Conservation (phyloP, 257 asterid species). For the Craterostigma plantagineum region DNA sequence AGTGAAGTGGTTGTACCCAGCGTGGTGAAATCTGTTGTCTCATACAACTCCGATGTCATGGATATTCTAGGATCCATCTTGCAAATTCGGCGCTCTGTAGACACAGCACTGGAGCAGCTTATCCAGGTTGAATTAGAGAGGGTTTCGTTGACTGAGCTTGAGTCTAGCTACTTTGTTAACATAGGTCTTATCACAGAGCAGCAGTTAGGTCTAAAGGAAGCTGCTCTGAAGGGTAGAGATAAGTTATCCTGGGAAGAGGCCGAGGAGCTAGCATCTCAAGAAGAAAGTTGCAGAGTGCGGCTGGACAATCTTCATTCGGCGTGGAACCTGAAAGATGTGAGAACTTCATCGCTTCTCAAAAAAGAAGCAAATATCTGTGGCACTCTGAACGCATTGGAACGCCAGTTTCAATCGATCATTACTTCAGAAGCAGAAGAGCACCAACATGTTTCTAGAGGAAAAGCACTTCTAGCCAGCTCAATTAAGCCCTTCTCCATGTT, state of each 20-base stretch:
- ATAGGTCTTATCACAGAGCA: conserved; percentile 83
- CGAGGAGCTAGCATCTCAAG: conserved; percentile 97
- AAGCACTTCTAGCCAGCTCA: conserved; percentile 40
- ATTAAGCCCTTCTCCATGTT: conserved; percentile 69
- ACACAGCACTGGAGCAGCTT: conserved; percentile 79
- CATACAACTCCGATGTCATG: conserved; percentile 59
- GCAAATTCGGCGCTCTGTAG: conserved; percentile 70
- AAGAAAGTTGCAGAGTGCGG: conserved; percentile 91
- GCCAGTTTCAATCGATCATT: conserved; percentile 43
- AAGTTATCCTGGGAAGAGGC: conserved; percentile 99
- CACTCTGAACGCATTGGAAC: conserved; percentile 41
- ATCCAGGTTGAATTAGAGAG: conserved; percentile 80
- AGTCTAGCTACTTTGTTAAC: conserved; percentile 74
- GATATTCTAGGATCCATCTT: conserved; percentile 80
- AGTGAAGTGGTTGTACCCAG: conserved; percentile 59
- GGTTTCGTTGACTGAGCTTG: conserved; percentile 64
- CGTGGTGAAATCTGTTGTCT: conserved; percentile 46
- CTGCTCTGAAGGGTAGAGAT: conserved; percentile 82
- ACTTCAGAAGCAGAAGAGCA: conserved; percentile 38
- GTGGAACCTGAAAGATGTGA: conserved; percentile 82
- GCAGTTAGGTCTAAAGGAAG: conserved; percentile 95
- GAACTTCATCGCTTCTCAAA: conserved; percentile 47
- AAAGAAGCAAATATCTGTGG: conserved; percentile 48
- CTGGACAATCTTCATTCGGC: conserved; percentile 77
- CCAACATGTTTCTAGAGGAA: conserved; percentile 42